Evolutionary conservation across 2,329 filamentous ascomycete species (phyloP).

Genomic region (Botrytis hyacinthi): DNA sequence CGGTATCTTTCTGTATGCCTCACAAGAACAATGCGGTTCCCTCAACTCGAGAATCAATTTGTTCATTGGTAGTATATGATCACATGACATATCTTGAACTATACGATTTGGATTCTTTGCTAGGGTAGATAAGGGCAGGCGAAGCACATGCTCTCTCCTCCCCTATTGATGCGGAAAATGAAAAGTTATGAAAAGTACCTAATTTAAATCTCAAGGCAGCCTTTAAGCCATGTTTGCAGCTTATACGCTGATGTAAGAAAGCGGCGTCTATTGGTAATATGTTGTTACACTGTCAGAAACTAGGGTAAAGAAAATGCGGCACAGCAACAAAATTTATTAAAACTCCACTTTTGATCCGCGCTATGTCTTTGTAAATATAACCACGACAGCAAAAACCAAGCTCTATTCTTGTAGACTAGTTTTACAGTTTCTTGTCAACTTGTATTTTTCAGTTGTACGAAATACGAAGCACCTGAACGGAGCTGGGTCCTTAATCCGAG

Average conservation of each 20-base stretch:
- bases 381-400: background rate
- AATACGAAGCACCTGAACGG: background rate
- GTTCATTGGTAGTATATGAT: no score
- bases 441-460: background rate
- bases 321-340: background rate
- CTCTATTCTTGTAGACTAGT: background rate
- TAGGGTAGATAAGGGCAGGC: no score
- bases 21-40: no score
- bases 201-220: no score
- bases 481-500: background rate
- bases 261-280: background rate
- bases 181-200: no score
- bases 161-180: no score
- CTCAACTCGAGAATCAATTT: no score
- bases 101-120: no score
- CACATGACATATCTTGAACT: no score
- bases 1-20: no score
- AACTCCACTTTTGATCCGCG: no score
- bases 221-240: background rate
- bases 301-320: background rate
- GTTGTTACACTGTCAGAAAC: background rate
- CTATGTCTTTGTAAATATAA: background rate
- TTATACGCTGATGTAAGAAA: background rate
- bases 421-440: background rate
- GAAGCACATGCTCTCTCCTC: no score